Base-by-base conservation (phyloP, 1,284 basidiomycete genomes). In the Trametes polyzona region DNA sequence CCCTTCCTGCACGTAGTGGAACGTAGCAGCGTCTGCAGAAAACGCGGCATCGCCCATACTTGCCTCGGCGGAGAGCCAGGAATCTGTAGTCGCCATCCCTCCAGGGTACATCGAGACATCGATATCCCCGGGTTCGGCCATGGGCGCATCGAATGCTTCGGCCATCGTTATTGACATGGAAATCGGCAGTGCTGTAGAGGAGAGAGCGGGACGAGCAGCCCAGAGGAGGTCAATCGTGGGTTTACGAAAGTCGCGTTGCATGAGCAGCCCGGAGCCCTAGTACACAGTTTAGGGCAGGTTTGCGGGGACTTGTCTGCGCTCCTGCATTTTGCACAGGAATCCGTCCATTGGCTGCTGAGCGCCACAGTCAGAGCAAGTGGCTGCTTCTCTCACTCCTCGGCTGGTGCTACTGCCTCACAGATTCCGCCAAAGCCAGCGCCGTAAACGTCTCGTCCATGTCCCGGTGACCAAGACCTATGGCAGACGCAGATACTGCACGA, bases 401-500 rank as follows among this genome's bases (percentile, higher is more conserved):
- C 23, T 12, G 4, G 5, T 33, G 12, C 43, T 26, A 42, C 10
- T 27, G 27, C 19, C 17, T 30, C 19, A 17, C 23, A n/a, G n/a
- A n/a, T n/a, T n/a, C n/a, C n/a, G n/a, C n/a, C n/a, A n/a, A n/a
- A n/a, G n/a, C n/a, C n/a, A n/a, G n/a, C n/a, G n/a, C n/a, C n/a
- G n/a, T n/a, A n/a, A n/a, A n/a, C n/a, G n/a, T n/a, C n/a, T n/a
- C 4, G 17, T 27, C 33, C 16, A 58, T 58, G 57, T 36, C 11
- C 37, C 27, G 24, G 19, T 57, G 57, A 52, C 17, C 23, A 5
- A 10, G 7, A 19, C 10, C 10, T 4, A 92, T 92, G 90, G 86
- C 88, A 41, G 88, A 92, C 68, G 79, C 78, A 55, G 83, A 91
- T 66, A 89, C 87, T 10, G 77, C 80, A 48, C 80, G 81, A 61